Evolutionary conservation across 768 basidiomycete species (phyloP), one percentile per base, ranked within the genome.

Genomic region (Amanita brunnescens): DNA sequence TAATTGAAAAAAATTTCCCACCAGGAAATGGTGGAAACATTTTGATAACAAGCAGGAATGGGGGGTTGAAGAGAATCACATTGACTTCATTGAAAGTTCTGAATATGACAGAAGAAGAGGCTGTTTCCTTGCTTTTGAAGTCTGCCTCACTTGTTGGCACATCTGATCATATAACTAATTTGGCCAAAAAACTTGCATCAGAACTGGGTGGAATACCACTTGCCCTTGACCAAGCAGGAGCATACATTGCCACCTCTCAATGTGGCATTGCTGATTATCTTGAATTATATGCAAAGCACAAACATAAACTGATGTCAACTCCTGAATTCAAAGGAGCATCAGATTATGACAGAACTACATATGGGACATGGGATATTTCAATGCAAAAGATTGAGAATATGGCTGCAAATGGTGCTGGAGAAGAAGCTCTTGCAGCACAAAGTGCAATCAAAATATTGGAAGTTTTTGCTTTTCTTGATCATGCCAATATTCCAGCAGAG

Each of bases 1-100:
- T 7, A 29, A 7, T 29, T 29, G 51, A 29, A 29, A 29, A 29
- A 7, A 4, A 4, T 7, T 7, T 29, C 26, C 26, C 40, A 29
- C 40, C 35, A 39, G 24, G 23, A 23, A 12, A 20, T 54, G 10
- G 34, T 57, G 58, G 58, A 10, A 58, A 60, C 39, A 49, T 60
- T 14, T 41, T 60, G 24, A 39, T 60, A 9, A 58, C 59, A 8
- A 60, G 57, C 32, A 52, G 57, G 40, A 56, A 58, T 39, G 38
- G 16, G 13, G 29, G 12, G 8, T 16, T 58, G 18, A 29, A 23
- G 18, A 47, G 55, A 5, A 54, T 55, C 32, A 13, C 21, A 6
- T 51, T 39, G 8, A 24, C 40, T 32, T 47, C 30, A 30, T 10
- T 54, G 5, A 53, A 58, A 13, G 33, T 60, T 9, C 14, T 26